Conservation (phyloP, 2,329 filamentous ascomycete species). For the Aureobasidium sp. region DNA sequence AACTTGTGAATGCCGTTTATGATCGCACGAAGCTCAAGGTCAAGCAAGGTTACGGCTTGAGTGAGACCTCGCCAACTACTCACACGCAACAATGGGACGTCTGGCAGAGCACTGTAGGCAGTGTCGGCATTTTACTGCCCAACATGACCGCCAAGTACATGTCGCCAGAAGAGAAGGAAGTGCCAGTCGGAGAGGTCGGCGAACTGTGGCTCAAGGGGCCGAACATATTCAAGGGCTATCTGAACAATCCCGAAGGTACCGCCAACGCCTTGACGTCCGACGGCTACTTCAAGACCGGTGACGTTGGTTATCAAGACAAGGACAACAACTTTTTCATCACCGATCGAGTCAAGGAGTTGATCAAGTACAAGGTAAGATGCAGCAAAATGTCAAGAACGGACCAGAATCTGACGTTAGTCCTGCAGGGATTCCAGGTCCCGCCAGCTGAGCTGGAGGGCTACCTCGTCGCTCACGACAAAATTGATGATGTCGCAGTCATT, state of each 20-base stretch:
- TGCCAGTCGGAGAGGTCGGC: slow-evolving; percentile 53
- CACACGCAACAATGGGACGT: slow-evolving; percentile 64
- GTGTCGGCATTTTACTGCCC: slow-evolving; percentile 68
- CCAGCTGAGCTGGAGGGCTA: slow-evolving; percentile 43
- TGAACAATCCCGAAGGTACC: slow-evolving; percentile 65
- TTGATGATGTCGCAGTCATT: slow-evolving; percentile 40
- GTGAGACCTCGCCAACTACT: slow-evolving; percentile 75
- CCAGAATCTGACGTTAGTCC: neutral
- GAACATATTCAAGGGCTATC: slow-evolving; percentile 73
- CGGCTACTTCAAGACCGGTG: slow-evolving; percentile 86
- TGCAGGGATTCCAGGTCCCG: slow-evolving; percentile 39
- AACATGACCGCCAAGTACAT: slow-evolving; percentile 80
- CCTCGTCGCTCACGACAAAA: slow-evolving; percentile 34
- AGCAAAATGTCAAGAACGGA: neutral
- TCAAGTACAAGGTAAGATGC: slow-evolving; percentile 51
- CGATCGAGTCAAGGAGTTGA: slow-evolving; percentile 68
- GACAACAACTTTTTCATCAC: slow-evolving; percentile 84
- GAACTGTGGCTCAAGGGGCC: slow-evolving; percentile 66
- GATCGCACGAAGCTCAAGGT: slow-evolving; percentile 67
- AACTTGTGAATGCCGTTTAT: slow-evolving; percentile 72
- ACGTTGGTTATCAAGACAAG: slow-evolving; percentile 71
- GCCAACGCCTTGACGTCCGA: slow-evolving; percentile 64
- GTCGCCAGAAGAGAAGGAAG: slow-evolving; percentile 50
- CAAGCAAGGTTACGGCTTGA: slow-evolving; percentile 90
- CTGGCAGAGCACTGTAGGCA: slow-evolving; percentile 70